phyloP scores from a whole-genome alignment of 169 alveolate species.

The Pseudocohnilembus persalinus region DNA sequence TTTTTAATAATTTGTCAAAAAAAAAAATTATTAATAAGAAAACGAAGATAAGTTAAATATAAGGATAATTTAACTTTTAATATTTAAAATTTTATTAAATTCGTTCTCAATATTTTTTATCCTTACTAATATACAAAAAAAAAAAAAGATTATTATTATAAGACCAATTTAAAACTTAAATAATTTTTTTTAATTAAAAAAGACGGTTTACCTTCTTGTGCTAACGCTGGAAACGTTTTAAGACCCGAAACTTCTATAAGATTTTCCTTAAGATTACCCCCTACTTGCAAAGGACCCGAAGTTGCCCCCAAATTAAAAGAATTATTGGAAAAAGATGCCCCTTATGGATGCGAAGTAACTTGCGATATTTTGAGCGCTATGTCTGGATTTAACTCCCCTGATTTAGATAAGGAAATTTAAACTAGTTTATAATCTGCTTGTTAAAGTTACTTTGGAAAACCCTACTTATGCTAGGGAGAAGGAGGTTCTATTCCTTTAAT shows the following conservation, averaged over 20 bases:
- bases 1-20: no score
- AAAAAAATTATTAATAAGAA: no score
- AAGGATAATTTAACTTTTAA: no score
- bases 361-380: not conserved
- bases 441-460: constrained; percentile 29
- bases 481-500: constrained; percentile 86
- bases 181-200: no score
- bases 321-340: constrained; percentile 66
- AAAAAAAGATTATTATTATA: no score
- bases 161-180: no score
- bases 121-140: no score
- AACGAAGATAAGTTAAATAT: no score
- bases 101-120: no score
- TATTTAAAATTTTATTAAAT: no score
- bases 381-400: constrained; percentile 20
- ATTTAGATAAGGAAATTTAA: not conserved
- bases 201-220: constrained; percentile 72
- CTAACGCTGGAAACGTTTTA: constrained; percentile 81
- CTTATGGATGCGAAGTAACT: constrained; percentile 62
- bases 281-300: constrained; percentile 56
- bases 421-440: constrained; percentile 24
- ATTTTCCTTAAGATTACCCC: constrained; percentile 77
- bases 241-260: constrained; percentile 68
- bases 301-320: constrained; percentile 53
- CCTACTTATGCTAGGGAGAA: constrained; percentile 48